These are phyloP conservation scores for Boletus reticulatus DNA, from an alignment of 768 basidiomycete genomes.

Conservation along the genomic window DNA sequence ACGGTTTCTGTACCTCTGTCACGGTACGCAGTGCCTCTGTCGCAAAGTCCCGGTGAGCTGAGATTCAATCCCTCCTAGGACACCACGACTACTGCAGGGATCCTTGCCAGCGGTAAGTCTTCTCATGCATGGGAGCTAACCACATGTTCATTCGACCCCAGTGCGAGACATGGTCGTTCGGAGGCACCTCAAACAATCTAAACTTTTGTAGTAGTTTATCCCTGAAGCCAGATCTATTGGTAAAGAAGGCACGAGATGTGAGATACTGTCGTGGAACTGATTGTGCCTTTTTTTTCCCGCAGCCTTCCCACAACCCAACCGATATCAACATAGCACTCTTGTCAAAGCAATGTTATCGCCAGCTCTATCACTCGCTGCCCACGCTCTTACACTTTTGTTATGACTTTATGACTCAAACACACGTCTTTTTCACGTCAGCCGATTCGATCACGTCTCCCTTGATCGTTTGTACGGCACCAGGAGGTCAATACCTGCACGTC, in stretches of 20 bases:
- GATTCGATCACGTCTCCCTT: neutral
- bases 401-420: neutral
- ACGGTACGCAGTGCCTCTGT: conserved; percentile 42
- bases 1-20: conserved; percentile 75
- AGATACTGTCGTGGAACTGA: neutral
- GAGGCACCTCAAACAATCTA: conserved; percentile 72
- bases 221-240: neutral
- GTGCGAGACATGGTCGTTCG: conserved; percentile 83
- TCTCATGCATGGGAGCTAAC: neutral
- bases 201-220: conserved; percentile 46
- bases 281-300: neutral
- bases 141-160: conserved; percentile 25
- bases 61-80: conserved; percentile 41
- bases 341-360: conserved; percentile 16
- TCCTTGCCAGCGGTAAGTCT: conserved; percentile 67
- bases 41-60: neutral
- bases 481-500: neutral
- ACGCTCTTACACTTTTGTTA: conserved; percentile 7
- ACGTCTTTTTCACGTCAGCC: neutral
- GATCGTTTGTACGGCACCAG: neutral
- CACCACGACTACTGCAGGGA: conserved; percentile 68
- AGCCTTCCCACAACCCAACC: conserved; percentile 1
- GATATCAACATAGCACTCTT: conserved; percentile 4
- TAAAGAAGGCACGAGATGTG: neutral
- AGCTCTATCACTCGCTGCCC: conserved; percentile 3